Evolutionary conservation across 1,284 basidiomycete genomes (phyloP).

Genomic region (Salmacisia buchloeana): DNA sequence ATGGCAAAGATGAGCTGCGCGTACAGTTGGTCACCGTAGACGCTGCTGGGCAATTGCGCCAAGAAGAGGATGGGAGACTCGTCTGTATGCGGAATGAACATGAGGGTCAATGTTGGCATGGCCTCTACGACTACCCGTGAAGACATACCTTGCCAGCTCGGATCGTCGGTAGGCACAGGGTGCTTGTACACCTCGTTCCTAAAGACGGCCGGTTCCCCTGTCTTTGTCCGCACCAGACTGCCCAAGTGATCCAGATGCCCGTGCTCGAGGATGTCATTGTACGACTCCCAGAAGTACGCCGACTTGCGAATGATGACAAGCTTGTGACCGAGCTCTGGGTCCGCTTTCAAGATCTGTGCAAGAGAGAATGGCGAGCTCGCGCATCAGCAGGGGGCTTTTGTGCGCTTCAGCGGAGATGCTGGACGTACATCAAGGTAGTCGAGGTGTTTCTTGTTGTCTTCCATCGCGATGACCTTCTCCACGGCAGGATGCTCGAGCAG

Average conservation of each 20-base stretch:
- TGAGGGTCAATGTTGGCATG: neutral
- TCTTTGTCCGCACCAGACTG: constrained; percentile 15
- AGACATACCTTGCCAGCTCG: constrained; percentile 13
- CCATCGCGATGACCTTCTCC: constrained; percentile 45
- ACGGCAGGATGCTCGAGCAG: constrained; percentile 35
- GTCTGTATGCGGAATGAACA: constrained; percentile 5
- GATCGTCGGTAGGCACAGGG: constrained; percentile 15
- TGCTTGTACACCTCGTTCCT: constrained; percentile 14
- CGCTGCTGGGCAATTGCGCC: constrained; percentile 45
- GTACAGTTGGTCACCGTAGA: constrained; percentile 47
- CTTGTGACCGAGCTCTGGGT: constrained; percentile 18
- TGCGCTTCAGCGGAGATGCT: neutral
- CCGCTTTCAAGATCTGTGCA: constrained; percentile 10
- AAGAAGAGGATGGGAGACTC: constrained; percentile 34
- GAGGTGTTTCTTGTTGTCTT: constrained; percentile 12
- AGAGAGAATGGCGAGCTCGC: neutral
- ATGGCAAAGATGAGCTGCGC: constrained; percentile 42
- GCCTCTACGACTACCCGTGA: neutral
- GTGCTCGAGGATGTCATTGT: constrained; percentile 22
- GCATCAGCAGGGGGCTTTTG: neutral
- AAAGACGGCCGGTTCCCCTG: constrained; percentile 19
- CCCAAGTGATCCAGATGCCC: constrained; percentile 33
- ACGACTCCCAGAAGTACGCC: constrained; percentile 34
- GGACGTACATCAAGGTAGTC: neutral
- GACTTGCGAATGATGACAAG: constrained; percentile 25